Conservation (phyloP, 2,329 filamentous ascomycete genomes). For the Eutypella sp. region DNA sequence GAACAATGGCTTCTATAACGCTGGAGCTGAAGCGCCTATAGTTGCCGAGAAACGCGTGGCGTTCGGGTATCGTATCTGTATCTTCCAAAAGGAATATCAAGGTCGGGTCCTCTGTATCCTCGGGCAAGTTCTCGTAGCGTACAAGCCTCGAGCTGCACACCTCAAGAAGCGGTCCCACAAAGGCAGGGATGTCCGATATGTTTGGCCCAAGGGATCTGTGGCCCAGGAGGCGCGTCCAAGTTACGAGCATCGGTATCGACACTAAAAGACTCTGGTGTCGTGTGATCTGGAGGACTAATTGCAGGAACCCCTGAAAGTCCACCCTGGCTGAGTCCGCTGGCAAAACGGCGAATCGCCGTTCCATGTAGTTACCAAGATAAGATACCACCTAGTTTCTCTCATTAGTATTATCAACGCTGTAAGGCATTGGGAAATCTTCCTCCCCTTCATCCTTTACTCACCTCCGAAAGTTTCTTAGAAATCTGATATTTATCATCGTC, state of each 20-base stretch:
- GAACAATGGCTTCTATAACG: slow-evolving; percentile 81
- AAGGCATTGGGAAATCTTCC: too few relatives aligned
- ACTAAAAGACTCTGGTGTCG: slow-evolving; percentile 85
- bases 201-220: slow-evolving; percentile 62
- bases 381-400: slow-evolving; percentile 63
- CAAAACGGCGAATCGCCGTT: slow-evolving; percentile 66
- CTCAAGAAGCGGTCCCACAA: slow-evolving; percentile 74
- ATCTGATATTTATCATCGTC: slow-evolving; percentile 90
- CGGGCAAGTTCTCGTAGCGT: slow-evolving; percentile 80
- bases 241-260: slow-evolving; percentile 86
- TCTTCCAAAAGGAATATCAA: slow-evolving; percentile 84
- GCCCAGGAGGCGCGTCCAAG: slow-evolving; percentile 79
- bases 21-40: slow-evolving; percentile 87
- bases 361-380: slow-evolving; percentile 77
- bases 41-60: slow-evolving; percentile 92
- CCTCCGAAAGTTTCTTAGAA: slow-evolving; percentile 91
- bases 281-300: slow-evolving; percentile 72
- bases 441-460: too few relatives aligned
- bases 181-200: slow-evolving; percentile 52
- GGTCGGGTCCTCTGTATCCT: slow-evolving; percentile 75
- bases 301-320: slow-evolving; percentile 70
- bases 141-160: slow-evolving; percentile 79
- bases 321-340: slow-evolving; percentile 47
- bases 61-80: slow-evolving; percentile 88
- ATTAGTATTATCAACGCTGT: too few relatives aligned